Evolutionary conservation across 2,329 filamentous ascomycete genomes (phyloP).

Genomic region (Beauveria sp.): DNA sequence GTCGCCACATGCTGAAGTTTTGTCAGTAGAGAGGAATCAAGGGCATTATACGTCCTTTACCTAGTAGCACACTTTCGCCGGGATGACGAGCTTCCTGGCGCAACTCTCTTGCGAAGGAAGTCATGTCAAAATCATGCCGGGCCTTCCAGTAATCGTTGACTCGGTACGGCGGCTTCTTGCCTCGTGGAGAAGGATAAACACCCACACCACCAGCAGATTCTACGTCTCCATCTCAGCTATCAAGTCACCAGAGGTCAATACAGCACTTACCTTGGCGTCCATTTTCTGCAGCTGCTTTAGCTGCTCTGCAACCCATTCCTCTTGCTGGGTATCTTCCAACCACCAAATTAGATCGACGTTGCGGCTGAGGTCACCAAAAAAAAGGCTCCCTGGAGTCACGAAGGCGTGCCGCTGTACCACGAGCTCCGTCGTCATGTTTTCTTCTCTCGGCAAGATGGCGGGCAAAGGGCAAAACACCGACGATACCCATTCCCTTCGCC

Average conservation of each 20-base stretch:
- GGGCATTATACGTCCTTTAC: background rate
- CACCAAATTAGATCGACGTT: background rate
- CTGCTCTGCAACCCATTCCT: background rate
- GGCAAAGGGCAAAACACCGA: background rate
- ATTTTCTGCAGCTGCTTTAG: background rate
- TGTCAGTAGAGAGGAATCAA: background rate
- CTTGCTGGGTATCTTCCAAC: background rate
- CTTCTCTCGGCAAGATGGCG: background rate
- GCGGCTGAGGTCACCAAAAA: background rate
- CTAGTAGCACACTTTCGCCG: background rate
- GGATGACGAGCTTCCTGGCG: background rate
- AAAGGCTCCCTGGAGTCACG: background rate
- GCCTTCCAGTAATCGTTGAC: background rate
- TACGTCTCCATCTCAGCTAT: background rate
- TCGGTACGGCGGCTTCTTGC: background rate
- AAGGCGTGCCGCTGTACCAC: background rate
- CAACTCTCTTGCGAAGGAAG: background rate
- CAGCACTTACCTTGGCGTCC: background rate
- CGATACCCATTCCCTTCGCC: background rate
- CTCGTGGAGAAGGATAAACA: background rate
- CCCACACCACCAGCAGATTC: background rate
- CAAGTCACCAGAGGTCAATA: background rate
- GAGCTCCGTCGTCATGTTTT: background rate
- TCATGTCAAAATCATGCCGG: background rate
- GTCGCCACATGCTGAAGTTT: background rate